These are phyloP conservation scores for Aristolochia fimbriata DNA, from an alignment of 164 flowering plant genomes.

Conservation along the genomic window DNA sequence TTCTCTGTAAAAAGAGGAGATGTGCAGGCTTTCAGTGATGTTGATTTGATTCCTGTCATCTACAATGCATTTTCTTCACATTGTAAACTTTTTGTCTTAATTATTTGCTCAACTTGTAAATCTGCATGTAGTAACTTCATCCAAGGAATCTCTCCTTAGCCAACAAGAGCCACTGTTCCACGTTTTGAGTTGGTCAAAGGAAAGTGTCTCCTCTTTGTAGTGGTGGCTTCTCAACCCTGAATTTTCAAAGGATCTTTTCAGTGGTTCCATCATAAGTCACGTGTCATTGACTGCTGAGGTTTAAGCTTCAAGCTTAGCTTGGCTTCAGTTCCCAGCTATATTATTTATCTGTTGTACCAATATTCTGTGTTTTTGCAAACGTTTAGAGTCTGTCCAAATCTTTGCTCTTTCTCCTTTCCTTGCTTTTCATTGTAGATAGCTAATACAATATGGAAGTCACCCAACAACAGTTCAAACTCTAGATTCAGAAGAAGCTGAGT, in stretches of 20 bases:
- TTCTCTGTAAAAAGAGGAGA: constrained; percentile 58
- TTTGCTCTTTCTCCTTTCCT: neutral
- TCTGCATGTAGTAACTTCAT: constrained; percentile 34
- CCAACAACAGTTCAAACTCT: constrained; percentile 1
- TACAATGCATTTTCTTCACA: constrained; percentile 26
- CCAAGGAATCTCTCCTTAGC: constrained; percentile 21
- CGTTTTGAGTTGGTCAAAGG: constrained; percentile 1
- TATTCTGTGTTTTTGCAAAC: too few relatives aligned
- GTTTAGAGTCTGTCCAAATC: neutral
- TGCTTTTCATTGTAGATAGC: constrained; percentile 8
- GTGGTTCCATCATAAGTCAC: neutral
- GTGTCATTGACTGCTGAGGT: too few relatives aligned
- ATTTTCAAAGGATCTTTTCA: neutral
- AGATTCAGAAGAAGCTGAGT: constrained; percentile 8
- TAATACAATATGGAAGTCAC: neutral
- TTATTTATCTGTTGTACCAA: too few relatives aligned
- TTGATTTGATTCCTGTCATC: constrained; percentile 30
- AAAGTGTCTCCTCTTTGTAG: neutral
- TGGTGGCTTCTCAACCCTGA: neutral
- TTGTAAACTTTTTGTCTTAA: constrained; percentile 30
- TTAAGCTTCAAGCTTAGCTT: too few relatives aligned
- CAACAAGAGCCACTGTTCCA: constrained; percentile 4
- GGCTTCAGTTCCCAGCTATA: too few relatives aligned
- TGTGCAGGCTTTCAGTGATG: constrained; percentile 41
- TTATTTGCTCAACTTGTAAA: constrained; percentile 41